Conservation (phyloP, 306 rosid genomes). For the Pyrus communis region DNA sequence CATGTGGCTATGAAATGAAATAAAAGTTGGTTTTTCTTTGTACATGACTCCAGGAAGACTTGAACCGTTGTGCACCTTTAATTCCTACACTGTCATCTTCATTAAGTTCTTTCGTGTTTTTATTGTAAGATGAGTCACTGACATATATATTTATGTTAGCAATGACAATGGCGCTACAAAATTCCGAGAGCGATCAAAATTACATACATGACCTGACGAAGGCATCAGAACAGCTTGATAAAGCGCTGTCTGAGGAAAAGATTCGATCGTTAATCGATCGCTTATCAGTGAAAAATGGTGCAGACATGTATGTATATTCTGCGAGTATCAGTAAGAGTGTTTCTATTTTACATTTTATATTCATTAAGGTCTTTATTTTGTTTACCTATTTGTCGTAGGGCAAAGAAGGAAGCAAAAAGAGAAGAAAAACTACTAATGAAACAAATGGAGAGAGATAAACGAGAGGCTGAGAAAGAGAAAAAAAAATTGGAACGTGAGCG, state of each 20-base stretch:
- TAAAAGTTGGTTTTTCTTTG: not conserved
- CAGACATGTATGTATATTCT: conserved; percentile 46
- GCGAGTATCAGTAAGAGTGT: conserved; percentile 7
- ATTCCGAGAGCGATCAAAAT: conserved; percentile 37
- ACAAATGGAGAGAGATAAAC: conserved; percentile 60
- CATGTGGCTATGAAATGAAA: not conserved
- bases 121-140: not conserved
- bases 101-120: not conserved
- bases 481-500: conserved; percentile 38
- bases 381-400: conserved; percentile 34
- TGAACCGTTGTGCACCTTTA: not conserved
- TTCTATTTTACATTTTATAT: conserved; percentile 1
- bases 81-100: not conserved
- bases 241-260: conserved; percentile 44
- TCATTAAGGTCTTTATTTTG: not conserved
- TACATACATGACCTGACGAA: conserved; percentile 33
- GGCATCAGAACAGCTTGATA: conserved; percentile 57
- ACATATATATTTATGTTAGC: conserved; percentile 36
- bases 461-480: conserved; percentile 61
- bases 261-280: conserved; percentile 50
- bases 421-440: conserved; percentile 60
- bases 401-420: conserved; percentile 53
- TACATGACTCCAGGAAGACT: not conserved
- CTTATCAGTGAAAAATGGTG: conserved; percentile 47
- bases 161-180: conserved; percentile 42